Conservation (phyloP, 345 rosid genomes). For the Anastatica hierochuntica region DNA sequence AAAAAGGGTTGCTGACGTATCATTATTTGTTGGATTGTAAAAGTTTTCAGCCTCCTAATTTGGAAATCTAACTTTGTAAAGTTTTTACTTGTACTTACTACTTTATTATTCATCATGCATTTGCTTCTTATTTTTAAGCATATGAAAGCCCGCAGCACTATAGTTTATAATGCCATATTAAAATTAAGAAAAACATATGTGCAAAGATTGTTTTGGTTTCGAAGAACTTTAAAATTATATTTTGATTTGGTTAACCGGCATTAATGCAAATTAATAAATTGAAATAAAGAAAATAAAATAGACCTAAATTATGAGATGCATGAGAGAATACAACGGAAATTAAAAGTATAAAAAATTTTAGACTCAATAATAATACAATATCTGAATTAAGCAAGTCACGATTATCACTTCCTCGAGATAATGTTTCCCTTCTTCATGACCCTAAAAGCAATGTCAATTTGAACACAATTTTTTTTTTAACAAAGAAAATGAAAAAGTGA, state of each 20-base stretch:
- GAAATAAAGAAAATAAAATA: background rate
- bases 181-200: background rate
- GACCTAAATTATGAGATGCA: background rate
- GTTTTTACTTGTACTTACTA: slow-evolving; percentile 20
- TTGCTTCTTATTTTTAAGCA: slow-evolving; percentile 18
- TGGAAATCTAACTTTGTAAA: slow-evolving; percentile 16
- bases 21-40: slow-evolving; percentile 20
- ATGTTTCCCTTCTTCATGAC: slow-evolving; percentile 27
- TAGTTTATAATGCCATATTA: background rate
- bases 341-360: background rate
- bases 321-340: background rate
- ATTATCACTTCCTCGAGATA: slow-evolving; percentile 23
- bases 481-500: too few relatives aligned
- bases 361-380: slow-evolving; percentile 21
- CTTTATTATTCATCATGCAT: slow-evolving; percentile 12
- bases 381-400: slow-evolving; percentile 28
- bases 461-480: background rate
- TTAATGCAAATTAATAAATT: background rate
- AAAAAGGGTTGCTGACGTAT: slow-evolving; percentile 14
- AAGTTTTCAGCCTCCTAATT: slow-evolving; percentile 26
- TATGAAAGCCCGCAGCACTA: slow-evolving; percentile 17
- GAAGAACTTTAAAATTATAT: too few relatives aligned
- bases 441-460: slow-evolving; percentile 5
- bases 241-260: too few relatives aligned
- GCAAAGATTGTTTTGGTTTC: too few relatives aligned